A percentile compares a stretch with the other conserved stretches of the same genome.
Evolutionary conservation across 139 green algal species (phyloP).

Genomic region (Coelastrella sp.): DNA sequence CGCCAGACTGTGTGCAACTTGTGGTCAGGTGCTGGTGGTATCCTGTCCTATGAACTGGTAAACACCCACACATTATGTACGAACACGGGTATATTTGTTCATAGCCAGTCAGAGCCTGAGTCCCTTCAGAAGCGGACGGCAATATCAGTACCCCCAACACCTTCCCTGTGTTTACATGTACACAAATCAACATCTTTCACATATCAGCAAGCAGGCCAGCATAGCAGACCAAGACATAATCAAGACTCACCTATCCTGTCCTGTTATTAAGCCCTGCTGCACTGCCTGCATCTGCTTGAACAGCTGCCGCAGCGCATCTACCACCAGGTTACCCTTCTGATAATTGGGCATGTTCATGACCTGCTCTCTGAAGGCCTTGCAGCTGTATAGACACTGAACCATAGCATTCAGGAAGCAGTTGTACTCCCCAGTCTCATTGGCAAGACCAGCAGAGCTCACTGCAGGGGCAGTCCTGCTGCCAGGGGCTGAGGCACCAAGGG

Average conservation of each 20-base stretch:
- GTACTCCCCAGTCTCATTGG: conserved; percentile 82
- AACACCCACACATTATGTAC: no score
- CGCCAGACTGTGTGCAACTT: no score
- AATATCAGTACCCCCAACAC: no score
- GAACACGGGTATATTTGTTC: no score
- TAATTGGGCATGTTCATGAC: neutral
- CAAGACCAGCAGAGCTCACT: conserved; percentile 55
- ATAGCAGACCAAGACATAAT: neutral
- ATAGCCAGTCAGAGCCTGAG: no score
- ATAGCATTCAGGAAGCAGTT: conserved; percentile 95
- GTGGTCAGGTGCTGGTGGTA: no score
- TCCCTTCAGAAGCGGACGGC: no score
- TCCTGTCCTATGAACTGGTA: no score
- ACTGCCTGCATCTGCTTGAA: conserved; percentile 60
- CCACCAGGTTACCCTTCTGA: conserved; percentile 53
- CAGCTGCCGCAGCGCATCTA: conserved; percentile 66
- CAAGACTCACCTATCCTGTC: conserved; percentile 18
- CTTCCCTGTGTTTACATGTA: no score
- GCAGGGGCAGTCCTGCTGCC: neutral
- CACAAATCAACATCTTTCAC: no score
- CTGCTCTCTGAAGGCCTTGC: conserved; percentile 51
- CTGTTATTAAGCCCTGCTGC: conserved; percentile 45
- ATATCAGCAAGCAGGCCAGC: no score
- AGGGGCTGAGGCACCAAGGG: neutral
- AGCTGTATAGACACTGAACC: conserved; percentile 83